phyloP scores from a whole-genome alignment of 208 protist species.

The Trypanosoma congolense region DNA sequence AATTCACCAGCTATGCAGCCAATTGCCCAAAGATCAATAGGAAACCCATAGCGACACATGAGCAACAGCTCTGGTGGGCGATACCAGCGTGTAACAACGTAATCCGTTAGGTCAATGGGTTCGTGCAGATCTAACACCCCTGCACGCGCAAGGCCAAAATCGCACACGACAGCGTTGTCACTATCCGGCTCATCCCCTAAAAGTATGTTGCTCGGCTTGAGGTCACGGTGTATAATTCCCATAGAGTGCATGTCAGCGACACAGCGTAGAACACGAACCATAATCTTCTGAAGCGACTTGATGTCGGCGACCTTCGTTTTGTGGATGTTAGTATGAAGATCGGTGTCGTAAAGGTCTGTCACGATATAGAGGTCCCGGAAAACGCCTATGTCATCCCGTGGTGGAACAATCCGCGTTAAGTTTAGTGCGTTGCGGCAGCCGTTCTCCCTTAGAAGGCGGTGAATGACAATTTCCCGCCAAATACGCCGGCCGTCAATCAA shows the following conservation, averaged over 20 bases:
- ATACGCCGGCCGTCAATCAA: slow-evolving; percentile 94
- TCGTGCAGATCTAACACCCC: slow-evolving; percentile 62
- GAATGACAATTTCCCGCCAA: slow-evolving; percentile 94
- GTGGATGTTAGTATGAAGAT: slow-evolving; percentile 87
- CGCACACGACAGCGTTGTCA: slow-evolving; percentile 90
- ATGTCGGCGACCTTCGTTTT: slow-evolving; percentile 47
- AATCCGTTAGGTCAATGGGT: slow-evolving; percentile 92
- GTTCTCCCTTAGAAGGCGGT: slow-evolving; percentile 87
- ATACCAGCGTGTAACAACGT: slow-evolving; percentile 98
- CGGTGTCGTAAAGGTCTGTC: slow-evolving; percentile 91
- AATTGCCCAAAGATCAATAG: slow-evolving; percentile 98
- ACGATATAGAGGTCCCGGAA: slow-evolving; percentile 89
- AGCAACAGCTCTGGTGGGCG: slow-evolving; percentile 98
- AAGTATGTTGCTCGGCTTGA: slow-evolving; percentile 95
- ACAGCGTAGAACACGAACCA: slow-evolving; percentile 94
- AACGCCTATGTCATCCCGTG: slow-evolving; percentile 53
- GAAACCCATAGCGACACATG: slow-evolving; percentile 84
- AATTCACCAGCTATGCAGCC: slow-evolving; percentile 99
- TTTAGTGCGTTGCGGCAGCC: slow-evolving; percentile 92
- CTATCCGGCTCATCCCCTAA: slow-evolving; percentile 72
- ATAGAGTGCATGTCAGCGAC: slow-evolving; percentile 96
- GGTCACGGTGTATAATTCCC: slow-evolving; percentile 95
- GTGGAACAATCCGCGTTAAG: slow-evolving; percentile 63
- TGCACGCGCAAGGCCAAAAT: slow-evolving; percentile 89
- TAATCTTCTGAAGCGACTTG: slow-evolving; percentile 89